Conservation (phyloP, 768 basidiomycete genomes). For the Lactarius indigo region DNA sequence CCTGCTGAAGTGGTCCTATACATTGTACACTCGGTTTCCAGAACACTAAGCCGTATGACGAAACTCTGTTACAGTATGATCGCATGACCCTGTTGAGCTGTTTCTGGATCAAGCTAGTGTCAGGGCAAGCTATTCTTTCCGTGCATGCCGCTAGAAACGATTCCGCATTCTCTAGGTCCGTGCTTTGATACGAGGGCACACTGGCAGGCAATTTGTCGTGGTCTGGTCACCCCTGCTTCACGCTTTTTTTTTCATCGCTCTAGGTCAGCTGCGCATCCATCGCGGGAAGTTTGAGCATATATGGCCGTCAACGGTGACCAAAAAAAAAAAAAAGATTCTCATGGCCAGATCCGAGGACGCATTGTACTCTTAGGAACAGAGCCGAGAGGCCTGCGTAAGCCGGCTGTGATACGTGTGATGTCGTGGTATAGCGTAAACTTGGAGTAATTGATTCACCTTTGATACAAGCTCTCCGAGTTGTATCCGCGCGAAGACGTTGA, state of each 20-base stretch:
- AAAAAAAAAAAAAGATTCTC: background rate
- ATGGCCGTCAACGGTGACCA: background rate
- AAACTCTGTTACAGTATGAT: background rate
- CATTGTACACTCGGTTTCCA: background rate
- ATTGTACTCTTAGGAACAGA: background rate
- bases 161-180: background rate
- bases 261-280: background rate
- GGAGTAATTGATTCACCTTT: background rate
- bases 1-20: background rate
- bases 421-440: background rate
- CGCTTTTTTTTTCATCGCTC: background rate
- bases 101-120: background rate
- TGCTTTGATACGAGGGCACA: background rate
- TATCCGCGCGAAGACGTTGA: background rate
- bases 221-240: background rate
- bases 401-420: background rate
- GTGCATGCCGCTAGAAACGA: background rate
- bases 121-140: background rate
- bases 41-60: background rate
- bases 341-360: background rate
- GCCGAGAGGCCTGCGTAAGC: background rate
- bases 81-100: background rate
- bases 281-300: background rate
- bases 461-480: background rate
- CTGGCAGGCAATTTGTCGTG: background rate